Conservation (phyloP, 176 grass and related monocot species). For the Aegilops tauschii region DNA sequence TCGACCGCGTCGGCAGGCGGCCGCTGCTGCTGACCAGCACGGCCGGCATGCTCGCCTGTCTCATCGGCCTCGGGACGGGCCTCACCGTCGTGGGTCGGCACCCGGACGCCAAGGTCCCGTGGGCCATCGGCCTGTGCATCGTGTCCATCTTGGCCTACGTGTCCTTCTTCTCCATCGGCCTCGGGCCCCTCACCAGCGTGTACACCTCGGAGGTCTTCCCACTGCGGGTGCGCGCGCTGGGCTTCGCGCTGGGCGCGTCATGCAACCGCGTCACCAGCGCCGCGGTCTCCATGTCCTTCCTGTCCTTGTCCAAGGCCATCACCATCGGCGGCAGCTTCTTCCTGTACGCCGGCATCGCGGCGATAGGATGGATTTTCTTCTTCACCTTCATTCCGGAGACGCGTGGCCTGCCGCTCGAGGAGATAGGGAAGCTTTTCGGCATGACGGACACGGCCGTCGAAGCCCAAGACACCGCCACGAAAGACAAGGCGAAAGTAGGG, state of each 20-base stretch:
- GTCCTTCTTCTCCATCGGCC: conserved; percentile 69
- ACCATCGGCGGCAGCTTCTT: conserved; percentile 72
- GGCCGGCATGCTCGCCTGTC: conserved; percentile 37
- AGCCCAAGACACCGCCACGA: background rate
- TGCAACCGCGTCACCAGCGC: conserved; percentile 63
- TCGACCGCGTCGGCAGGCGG: conserved; percentile 58
- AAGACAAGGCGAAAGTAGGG: conserved; percentile 29
- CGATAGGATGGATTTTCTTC: conserved; percentile 47
- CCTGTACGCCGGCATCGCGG: conserved; percentile 47
- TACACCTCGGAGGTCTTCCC: conserved; percentile 73
- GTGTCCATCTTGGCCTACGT: conserved; percentile 44
- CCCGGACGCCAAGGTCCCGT: conserved; percentile 15
- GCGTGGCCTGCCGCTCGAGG: conserved; percentile 59
- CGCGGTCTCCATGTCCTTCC: conserved; percentile 65
- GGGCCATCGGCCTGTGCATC: conserved; percentile 60
- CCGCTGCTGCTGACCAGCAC: conserved; percentile 50
- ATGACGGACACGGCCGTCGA: background rate
- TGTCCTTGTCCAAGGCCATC: conserved; percentile 69
- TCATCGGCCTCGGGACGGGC: conserved; percentile 46
- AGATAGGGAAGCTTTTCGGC: conserved; percentile 56
- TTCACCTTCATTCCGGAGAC: conserved; percentile 55
- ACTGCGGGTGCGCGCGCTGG: conserved; percentile 57
- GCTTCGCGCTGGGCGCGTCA: conserved; percentile 35
- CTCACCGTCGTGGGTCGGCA: conserved; percentile 41
- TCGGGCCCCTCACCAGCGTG: conserved; percentile 52